Evolutionary conservation across 257 asterid genomes (phyloP).

Genomic region (Fraxinus pennsylvanica): DNA sequence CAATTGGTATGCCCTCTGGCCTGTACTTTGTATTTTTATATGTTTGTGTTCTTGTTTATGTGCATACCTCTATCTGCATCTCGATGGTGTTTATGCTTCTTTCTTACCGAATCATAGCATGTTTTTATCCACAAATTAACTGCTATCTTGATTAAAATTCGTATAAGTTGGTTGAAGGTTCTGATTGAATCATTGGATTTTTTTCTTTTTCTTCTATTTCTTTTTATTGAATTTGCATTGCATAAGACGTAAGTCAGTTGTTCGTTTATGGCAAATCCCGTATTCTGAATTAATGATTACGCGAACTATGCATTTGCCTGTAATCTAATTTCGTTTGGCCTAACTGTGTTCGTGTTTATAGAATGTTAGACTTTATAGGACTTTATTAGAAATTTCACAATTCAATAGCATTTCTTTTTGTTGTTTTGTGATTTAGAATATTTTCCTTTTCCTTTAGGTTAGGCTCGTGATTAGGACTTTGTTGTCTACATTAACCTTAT

Average conservation of each 20-base stretch:
- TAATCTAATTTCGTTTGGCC: not conserved
- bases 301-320: not conserved
- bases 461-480: not conserved
- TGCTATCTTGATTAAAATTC: not conserved
- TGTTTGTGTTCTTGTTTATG: not conserved
- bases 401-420: not conserved
- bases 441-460: not conserved
- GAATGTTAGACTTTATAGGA: too few relatives aligned
- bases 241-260: not conserved
- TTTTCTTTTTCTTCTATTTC: too few relatives aligned
- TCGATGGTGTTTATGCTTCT: not conserved
- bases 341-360: too few relatives aligned
- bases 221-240: not conserved
- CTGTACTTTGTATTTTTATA: not conserved
- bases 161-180: not conserved
- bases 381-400: too few relatives aligned
- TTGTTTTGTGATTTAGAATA: not conserved
- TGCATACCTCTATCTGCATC: not conserved
- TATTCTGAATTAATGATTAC: not conserved
- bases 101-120: not conserved
- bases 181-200: not conserved
- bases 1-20: slow-evolving; percentile 27
- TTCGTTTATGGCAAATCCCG: not conserved
- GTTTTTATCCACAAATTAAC: too few relatives aligned
- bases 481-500: not conserved